These are phyloP conservation scores for Chlamydomonas urium DNA, from an alignment of 139 green algal species.

Conservation along the genomic window DNA sequence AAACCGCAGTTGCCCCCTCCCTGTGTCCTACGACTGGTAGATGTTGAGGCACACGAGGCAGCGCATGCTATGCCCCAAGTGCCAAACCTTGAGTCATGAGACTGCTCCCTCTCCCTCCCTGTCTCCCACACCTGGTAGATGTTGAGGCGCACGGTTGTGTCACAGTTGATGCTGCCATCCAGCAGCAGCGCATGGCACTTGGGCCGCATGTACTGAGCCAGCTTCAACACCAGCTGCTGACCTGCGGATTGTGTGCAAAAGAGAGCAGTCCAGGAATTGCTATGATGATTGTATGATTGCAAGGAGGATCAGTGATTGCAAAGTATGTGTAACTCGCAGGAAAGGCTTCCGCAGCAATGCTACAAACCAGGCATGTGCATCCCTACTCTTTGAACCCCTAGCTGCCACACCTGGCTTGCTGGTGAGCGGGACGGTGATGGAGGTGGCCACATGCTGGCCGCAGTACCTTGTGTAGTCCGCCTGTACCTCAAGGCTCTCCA, in stretches of 20 bases:
- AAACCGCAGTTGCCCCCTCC: too few species aligned
- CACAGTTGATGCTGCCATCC: conserved; percentile 74
- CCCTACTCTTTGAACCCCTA: too few species aligned
- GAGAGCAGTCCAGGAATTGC: neutral
- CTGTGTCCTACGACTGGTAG: too few species aligned
- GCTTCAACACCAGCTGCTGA: conserved; percentile 46
- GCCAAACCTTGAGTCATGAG: too few species aligned
- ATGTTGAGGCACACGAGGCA: conserved; percentile 81
- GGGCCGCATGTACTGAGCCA: conserved; percentile 78
- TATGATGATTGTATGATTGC: neutral
- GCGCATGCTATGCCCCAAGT: too few species aligned
- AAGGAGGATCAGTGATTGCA: too few species aligned
- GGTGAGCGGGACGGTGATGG: conserved; percentile 59
- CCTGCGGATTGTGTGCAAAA: neutral
- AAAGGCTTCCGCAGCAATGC: too few species aligned
- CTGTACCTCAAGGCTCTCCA: conserved; percentile 51
- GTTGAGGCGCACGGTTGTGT: conserved; percentile 73
- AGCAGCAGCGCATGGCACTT: conserved; percentile 85
- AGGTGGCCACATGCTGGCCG: conserved; percentile 43
- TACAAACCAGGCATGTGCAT: too few species aligned
- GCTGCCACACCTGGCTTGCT: conserved; percentile 17
- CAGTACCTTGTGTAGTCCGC: conserved; percentile 83
- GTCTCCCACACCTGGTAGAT: conserved; percentile 81
- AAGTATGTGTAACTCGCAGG: too few species aligned
- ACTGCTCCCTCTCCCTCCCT: too few species aligned